Evolutionary conservation across 2,329 filamentous ascomycete genomes (phyloP).

Genomic region (Dactylellina sp.): DNA sequence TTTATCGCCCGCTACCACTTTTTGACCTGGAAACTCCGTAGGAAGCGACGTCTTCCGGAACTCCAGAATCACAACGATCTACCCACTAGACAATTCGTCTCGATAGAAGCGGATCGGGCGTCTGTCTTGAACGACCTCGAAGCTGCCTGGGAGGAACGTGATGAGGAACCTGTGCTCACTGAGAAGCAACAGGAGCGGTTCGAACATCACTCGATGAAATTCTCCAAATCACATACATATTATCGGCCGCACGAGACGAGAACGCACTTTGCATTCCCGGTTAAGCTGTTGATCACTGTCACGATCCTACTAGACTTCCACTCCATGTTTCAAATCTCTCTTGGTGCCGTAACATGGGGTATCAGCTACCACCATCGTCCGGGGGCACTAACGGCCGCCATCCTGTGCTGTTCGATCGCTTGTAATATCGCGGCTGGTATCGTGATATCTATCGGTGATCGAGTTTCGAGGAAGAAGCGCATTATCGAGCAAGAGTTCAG

Average conservation of each 20-base stretch:
- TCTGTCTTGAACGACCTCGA: slow-evolving; percentile 59
- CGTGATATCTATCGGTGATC: slow-evolving; percentile 80
- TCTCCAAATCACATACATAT: slow-evolving; percentile 85
- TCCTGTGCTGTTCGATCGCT: slow-evolving; percentile 81
- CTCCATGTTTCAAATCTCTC: slow-evolving; percentile 81
- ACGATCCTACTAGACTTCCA: slow-evolving; percentile 84
- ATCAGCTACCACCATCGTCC: slow-evolving; percentile 78
- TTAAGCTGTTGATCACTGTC: slow-evolving; percentile 78
- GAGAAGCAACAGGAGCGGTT: slow-evolving; percentile 76
- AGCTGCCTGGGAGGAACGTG: slow-evolving; percentile 57
- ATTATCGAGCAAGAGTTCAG: slow-evolving; percentile 80
- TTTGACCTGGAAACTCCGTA: slow-evolving; percentile 74
- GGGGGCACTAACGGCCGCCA: slow-evolving; percentile 80
- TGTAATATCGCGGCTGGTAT: slow-evolving; percentile 82
- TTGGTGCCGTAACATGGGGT: slow-evolving; percentile 82
- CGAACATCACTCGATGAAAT: slow-evolving; percentile 81
- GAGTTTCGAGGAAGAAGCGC: slow-evolving; percentile 84
- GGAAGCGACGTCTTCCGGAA: slow-evolving; percentile 72
- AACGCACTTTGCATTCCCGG: slow-evolving; percentile 82
- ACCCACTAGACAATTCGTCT: slow-evolving; percentile 66
- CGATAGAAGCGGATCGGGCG: slow-evolving; percentile 66
- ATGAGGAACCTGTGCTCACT: slow-evolving; percentile 73
- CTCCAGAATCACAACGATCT: slow-evolving; percentile 78
- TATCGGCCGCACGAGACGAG: slow-evolving; percentile 89
- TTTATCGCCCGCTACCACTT: slow-evolving; percentile 80